Evolutionary conservation across 306 rosid genomes (phyloP).

Genomic region (Cucurbita pepo): DNA sequence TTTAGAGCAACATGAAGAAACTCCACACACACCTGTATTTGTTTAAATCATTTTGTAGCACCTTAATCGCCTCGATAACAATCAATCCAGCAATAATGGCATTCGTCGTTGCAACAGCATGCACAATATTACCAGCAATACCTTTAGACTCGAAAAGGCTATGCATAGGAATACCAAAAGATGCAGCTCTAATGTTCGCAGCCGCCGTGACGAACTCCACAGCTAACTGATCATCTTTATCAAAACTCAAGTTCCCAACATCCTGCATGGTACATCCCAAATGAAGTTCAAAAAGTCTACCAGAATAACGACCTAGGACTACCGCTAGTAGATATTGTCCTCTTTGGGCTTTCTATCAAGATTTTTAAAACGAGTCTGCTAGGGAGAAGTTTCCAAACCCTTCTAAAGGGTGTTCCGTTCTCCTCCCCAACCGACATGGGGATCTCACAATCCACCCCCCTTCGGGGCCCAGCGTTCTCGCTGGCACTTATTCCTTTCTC

Average conservation of each 20-base stretch:
- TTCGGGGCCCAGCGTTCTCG: too few relatives aligned
- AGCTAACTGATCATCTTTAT: constrained; percentile 96
- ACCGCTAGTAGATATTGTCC: too few relatives aligned
- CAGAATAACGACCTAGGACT: too few relatives aligned
- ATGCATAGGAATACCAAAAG: constrained; percentile 86
- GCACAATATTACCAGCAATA: constrained; percentile 97
- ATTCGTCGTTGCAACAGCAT: constrained; percentile 97
- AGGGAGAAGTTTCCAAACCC: too few relatives aligned
- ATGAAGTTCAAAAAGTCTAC: neutral
- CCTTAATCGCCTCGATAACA: constrained; percentile 94
- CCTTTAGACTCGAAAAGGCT: constrained; percentile 99
- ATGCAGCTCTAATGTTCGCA: constrained; percentile 85
- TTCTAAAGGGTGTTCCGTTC: too few relatives aligned
- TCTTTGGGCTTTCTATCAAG: too few relatives aligned
- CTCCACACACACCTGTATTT: constrained; percentile 51
- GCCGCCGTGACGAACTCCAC: constrained; percentile 97
- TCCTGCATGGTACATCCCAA: constrained; percentile 31
- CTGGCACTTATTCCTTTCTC: too few relatives aligned
- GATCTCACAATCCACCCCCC: too few relatives aligned
- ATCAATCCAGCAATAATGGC: constrained; percentile 95
- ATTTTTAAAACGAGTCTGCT: too few relatives aligned
- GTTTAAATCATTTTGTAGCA: constrained; percentile 54
- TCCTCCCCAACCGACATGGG: too few relatives aligned
- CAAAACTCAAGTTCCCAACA: constrained; percentile 78
- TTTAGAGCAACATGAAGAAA: constrained; percentile 2